Percentiles rank a stretch among this genome's conserved stretches.
Conservation (phyloP, 441 rosid species). For the Mallotus japonicus region DNA sequence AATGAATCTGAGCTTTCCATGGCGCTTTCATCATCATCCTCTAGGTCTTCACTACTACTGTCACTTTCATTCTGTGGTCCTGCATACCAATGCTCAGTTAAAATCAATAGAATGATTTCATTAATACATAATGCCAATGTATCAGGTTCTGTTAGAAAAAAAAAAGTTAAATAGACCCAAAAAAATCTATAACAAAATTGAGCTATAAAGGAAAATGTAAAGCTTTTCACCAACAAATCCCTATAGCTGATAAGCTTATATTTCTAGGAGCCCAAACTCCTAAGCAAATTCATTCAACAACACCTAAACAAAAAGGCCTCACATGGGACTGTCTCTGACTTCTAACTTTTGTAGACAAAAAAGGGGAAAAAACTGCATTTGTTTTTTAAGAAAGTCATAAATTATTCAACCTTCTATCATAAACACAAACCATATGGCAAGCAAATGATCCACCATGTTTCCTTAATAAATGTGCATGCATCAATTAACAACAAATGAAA, state of each 20-base stretch:
- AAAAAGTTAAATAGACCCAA: background rate
- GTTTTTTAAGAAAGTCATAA: background rate
- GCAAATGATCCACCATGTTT: no score
- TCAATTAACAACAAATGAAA: no score
- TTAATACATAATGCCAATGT: constrained; percentile 1
- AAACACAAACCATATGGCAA: no score
- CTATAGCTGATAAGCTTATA: background rate
- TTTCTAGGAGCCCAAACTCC: background rate
- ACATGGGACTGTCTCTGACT: constrained; percentile 1
- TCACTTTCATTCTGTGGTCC: constrained; percentile 47
- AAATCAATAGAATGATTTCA: constrained; percentile 16
- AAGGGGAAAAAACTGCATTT: background rate
- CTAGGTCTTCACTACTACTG: constrained; percentile 54
- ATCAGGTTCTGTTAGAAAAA: background rate
- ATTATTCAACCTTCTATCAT: no score
- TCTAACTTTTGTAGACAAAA: no score
- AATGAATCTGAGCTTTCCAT: constrained; percentile 32
- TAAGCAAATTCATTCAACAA: background rate
- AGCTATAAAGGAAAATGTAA: no score
- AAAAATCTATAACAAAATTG: no score
- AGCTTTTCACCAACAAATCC: background rate
- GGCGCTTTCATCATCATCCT: constrained; percentile 39
- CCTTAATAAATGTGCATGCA: no score
- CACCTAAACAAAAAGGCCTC: background rate
- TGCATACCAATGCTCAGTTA: constrained; percentile 30